Base-by-base conservation (phyloP, 1,284 basidiomycete species). In the Exobasidium cylindrosporum region DNA sequence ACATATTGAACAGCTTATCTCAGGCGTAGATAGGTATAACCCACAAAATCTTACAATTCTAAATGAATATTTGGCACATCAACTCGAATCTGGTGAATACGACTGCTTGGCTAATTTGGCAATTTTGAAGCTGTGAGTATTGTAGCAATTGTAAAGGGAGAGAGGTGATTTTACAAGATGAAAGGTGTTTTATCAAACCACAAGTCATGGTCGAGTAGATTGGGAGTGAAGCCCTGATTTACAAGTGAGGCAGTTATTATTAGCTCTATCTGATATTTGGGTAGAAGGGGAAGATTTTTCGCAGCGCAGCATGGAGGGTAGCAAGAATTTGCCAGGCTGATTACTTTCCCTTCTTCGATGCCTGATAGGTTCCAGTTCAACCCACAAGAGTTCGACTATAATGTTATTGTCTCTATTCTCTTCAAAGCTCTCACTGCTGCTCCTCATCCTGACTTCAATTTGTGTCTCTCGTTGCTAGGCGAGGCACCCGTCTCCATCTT, bases 301-400 rank as follows among this genome's bases (percentile, higher is more conserved):
- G 43, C 43, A n/a, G 29, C 30, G 53, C n/a, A n/a, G n/a, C n/a
- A n/a, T n/a, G n/a, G n/a, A n/a, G n/a, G n/a, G n/a, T n/a, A 45
- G 10, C 10, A 11, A 17, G 3, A 4, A 11, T 11, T 45, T 45
- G 4, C 17, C 35, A 23, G 10, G 11, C 43, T 31, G 4, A 21
- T 40, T 24, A 4, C 59, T 58, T 49, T 45, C 29, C 3, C 17
- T 44, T 43, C 45, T 30, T 32, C 10, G 35, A 14, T 30, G 6
- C 24, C 65, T 23, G n/a, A n/a, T 70, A 96, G 92, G 60, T 96
- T 96, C 83, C 94, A 97, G 80, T 97, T 97, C 83, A 97, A 97
- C 83, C 87, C 91, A 21, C 87, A 90, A 79, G 86, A 95, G 49
- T 91, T 91, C 82, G 94, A 94, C 83, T 88, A 91, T 6, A 91